phyloP scores from a whole-genome alignment of 2,329 filamentous ascomycete genomes.

The Aureobasidium sp. region DNA sequence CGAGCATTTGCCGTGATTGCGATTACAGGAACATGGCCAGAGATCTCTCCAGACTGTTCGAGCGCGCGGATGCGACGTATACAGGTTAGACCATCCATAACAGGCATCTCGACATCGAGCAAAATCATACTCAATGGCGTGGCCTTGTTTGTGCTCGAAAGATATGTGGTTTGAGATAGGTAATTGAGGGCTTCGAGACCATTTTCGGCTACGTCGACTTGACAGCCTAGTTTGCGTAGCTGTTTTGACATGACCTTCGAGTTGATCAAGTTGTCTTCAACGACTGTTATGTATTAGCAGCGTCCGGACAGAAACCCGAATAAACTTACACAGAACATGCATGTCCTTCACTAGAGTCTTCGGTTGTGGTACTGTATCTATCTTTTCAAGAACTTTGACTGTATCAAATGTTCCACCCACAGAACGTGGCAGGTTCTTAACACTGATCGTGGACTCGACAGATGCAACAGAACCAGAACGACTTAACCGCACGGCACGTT shows the following conservation, averaged over 20 bases:
- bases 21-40: constrained; percentile 64
- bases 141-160: background rate
- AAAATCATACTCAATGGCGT: constrained; percentile 47
- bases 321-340: constrained; percentile 16
- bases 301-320: background rate
- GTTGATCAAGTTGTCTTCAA: constrained; percentile 37
- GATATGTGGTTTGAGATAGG: constrained; percentile 22
- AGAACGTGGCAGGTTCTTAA: background rate
- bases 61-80: constrained; percentile 63
- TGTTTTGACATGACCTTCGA: constrained; percentile 36
- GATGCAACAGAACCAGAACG: constrained; percentile 6
- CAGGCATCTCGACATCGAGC: constrained; percentile 78
- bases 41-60: constrained; percentile 55
- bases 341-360: constrained; percentile 1
- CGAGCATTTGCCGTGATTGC: constrained; percentile 73
- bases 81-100: constrained; percentile 75
- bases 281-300: constrained; percentile 16
- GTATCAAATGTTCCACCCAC: background rate
- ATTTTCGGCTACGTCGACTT: constrained; percentile 33
- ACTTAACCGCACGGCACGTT: background rate
- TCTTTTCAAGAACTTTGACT: background rate
- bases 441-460: background rate
- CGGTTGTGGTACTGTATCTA: background rate
- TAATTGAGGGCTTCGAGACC: constrained; percentile 32
- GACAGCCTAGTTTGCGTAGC: constrained; percentile 30